Evolutionary conservation across 352 stramenopile species (phyloP), one percentile per base, ranked within the genome.

Genomic region (Thalassiosira oceanica): DNA sequence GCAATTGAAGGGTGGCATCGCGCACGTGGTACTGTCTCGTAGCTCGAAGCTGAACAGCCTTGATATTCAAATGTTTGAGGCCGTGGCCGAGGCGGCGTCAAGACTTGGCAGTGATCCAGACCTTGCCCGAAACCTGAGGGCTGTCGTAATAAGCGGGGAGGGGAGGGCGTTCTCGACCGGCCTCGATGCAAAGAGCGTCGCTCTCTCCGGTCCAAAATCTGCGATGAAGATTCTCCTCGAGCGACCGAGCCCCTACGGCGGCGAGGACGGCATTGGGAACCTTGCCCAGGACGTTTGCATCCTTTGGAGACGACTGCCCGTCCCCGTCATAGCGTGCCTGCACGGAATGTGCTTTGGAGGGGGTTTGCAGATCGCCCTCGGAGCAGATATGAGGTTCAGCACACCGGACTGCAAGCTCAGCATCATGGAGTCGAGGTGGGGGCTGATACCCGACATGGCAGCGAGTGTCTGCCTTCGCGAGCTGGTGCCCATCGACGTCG

Each of bases 401-500:
- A 86, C 76, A 7, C 63, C 62, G 5, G 74, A 89, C 69, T 89
- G 80, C 24, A 66, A 87, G 69, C 74, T 92, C 1, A 79, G 60
- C 11, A 86, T 92, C 16, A 92, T 92, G 86, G 86, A 92, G 78
- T 66, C 80, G 2, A 84, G 89, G 58, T 92, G 84, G 84, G 86
- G 86, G 15, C 55, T 92, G 3, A 87, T 92, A 26, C 86, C 86
- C 4, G 86, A 92, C 44, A 92, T 92, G 85, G 57, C 62, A 28
- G 73, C 60, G 15, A 74, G 61, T 15, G 35, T 91, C 10, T 75
- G 70, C 10, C 62, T 92, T 8, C 52, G 74, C 26, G 84, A 92
- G 51, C 29, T 91, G 2, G 45, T 90, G 4, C 39, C 61, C 4
- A 86, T 87, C 21, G 85, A 92, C 56, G 63, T 86, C 2, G 82